phyloP scores from a whole-genome alignment of 768 basidiomycete species.

The Russula ochroleuca region DNA sequence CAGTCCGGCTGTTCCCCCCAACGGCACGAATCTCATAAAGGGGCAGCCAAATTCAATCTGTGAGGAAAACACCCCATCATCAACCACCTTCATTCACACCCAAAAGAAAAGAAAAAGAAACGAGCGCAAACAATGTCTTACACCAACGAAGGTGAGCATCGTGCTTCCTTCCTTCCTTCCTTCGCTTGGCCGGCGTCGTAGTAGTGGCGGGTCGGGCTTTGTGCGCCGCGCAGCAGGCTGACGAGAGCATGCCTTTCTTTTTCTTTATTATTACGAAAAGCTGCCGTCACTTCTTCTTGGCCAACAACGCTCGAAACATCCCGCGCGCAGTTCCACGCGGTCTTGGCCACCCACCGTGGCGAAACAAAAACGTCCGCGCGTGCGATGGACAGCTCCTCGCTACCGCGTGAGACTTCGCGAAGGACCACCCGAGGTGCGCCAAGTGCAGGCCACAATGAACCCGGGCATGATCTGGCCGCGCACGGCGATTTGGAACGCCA shows the following conservation, averaged over 20 bases:
- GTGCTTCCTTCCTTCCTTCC: not conserved
- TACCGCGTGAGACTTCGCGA: not conserved
- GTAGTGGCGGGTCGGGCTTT: slow-evolving; percentile 1
- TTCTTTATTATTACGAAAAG: not conserved
- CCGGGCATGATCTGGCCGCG: slow-evolving; percentile 6
- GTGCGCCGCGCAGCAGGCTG: not conserved
- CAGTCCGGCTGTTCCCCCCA: not conserved
- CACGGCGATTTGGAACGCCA: slow-evolving; percentile 22
- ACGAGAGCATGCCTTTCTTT: not conserved
- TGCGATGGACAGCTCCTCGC: not conserved
- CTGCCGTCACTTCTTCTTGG: not conserved
- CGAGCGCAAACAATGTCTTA: slow-evolving; percentile 3
- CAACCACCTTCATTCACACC: not conserved
- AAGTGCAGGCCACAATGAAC: not conserved
- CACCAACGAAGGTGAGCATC: slow-evolving; percentile 9
- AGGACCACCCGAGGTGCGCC: not conserved
- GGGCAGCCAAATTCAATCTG: not conserved
- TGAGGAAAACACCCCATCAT: not conserved
- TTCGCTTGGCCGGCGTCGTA: not conserved
- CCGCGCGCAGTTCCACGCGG: not conserved
- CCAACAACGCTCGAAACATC: not conserved
- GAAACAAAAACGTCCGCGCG: not conserved
- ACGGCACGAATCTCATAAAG: slow-evolving; percentile 2
- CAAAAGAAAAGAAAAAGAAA: not conserved
- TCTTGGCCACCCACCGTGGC: not conserved